Conservation (phyloP, 352 stramenopile species). For the Pythium dissotocum region DNA sequence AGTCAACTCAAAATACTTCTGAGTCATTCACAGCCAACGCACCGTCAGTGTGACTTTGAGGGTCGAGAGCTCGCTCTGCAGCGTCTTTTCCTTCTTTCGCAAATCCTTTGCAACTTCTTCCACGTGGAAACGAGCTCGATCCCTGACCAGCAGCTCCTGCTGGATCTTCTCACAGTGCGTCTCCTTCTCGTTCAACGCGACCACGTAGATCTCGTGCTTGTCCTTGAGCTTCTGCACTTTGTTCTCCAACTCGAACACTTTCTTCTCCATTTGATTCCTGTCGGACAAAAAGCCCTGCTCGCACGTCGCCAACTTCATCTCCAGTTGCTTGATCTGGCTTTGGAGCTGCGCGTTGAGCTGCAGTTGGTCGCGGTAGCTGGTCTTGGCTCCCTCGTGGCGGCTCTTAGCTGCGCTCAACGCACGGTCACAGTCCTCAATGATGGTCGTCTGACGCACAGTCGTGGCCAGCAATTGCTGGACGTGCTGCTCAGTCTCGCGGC, state of each 20-base stretch:
- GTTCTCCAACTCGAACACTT: constrained; percentile 35
- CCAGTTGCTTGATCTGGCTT: constrained; percentile 37
- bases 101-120: constrained; percentile 65
- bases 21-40: not conserved
- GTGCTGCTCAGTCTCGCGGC: constrained; percentile 40
- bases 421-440: constrained; percentile 77
- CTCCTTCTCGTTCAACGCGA: constrained; percentile 50
- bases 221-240: constrained; percentile 46
- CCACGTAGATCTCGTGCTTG: constrained; percentile 36
- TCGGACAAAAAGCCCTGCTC: constrained; percentile 27
- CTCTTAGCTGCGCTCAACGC: constrained; percentile 45
- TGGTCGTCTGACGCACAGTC: constrained; percentile 60
- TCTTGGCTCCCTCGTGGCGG: constrained; percentile 35
- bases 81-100: constrained; percentile 45
- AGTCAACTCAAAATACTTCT: not conserved
- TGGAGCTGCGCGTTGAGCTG: constrained; percentile 35
- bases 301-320: constrained; percentile 34
- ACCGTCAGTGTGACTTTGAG: constrained; percentile 54
- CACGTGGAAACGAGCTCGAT: constrained; percentile 41
- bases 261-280: constrained; percentile 31
- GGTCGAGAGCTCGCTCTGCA: constrained; percentile 55
- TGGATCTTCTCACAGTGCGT: constrained; percentile 47
- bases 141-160: constrained; percentile 36
- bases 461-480: constrained; percentile 57
- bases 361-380: constrained; percentile 49